Conservation (phyloP, 164 flowering plant genomes). For the Chloranthus sessilifolius region DNA sequence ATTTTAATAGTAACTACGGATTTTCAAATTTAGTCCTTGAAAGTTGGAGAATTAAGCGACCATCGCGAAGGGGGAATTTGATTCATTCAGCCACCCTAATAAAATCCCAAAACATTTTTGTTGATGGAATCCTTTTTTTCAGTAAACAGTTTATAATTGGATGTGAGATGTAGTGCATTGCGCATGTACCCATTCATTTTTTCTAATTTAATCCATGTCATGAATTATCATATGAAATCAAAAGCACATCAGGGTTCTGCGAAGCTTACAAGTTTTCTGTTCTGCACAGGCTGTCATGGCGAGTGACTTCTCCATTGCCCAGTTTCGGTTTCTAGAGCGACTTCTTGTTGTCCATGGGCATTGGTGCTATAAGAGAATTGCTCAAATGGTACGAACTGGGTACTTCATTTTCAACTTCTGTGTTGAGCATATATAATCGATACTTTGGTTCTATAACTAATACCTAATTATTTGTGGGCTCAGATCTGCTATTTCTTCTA, state of each 20-base stretch:
- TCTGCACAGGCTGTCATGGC: constrained; percentile 85
- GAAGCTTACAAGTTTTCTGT: not conserved
- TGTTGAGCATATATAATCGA: not conserved
- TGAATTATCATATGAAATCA: not conserved
- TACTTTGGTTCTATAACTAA: not conserved
- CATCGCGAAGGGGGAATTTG: too few relatives aligned
- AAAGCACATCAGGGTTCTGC: not conserved
- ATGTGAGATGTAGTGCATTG: not conserved
- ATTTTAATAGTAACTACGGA: too few relatives aligned
- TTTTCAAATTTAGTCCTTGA: too few relatives aligned
- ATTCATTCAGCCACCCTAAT: too few relatives aligned
- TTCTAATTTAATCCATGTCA: not conserved
- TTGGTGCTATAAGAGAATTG: constrained; percentile 93
- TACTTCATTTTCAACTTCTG: not conserved
- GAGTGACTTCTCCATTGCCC: constrained; percentile 85
- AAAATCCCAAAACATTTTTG: too few relatives aligned
- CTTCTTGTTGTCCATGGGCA: constrained; percentile 89
- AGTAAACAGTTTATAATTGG: not conserved
- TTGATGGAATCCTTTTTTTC: not conserved
- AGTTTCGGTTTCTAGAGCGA: constrained; percentile 80
- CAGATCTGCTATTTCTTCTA: constrained; percentile 96
- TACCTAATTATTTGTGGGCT: constrained; percentile 10
- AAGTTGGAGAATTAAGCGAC: too few relatives aligned
- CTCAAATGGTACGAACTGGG: constrained; percentile 65
- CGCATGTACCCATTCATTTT: not conserved